Evolutionary conservation across 805 yeast genomes (phyloP), one percentile per base, ranked within the genome.

Genomic region (Suhomyces sp.): DNA sequence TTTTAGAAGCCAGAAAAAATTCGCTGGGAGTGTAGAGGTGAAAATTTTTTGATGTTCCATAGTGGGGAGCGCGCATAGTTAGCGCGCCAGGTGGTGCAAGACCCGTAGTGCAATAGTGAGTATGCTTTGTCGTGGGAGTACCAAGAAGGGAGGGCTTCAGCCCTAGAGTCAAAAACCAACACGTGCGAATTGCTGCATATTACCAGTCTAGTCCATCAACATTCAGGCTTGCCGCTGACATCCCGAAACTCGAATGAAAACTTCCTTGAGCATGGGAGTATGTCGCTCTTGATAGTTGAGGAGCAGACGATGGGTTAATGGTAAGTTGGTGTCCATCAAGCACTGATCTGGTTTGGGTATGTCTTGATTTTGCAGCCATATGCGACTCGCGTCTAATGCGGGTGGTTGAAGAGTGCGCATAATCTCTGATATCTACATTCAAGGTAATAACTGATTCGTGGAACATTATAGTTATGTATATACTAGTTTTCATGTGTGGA

Each of bases 1-100:
- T 46, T 46, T 46, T 33, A 21, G 31, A 25, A 22, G 19, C 44
- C 9, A 13, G 17, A 33, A 46, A 46, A 46, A 46, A 20, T 46
- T 22, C 22, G 25, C 48, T 13, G 41, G 48, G 41, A 47, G 46
- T 40, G 45, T 47, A 46, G 47, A 43, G 48, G 50, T 47, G 50
- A 47, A 47, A 47, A 47, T 47, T 47, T 47, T 47, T 47, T 47
- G 50, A 47, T 47, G 20, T 37, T 25, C 12, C 9, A 39, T 35
- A 33, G 43, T 20, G 15, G 24, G 25, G 48, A 20, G 43, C 35
- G 43, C 41, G 43, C 41, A 19, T 20, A 31, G 48, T 31, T 20
- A 20, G 48, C 48, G 48, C 48, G 48, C 48, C 31, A 22, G 44
- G 25, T 41, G 29, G 25, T 20, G 4, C 17, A 41, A 24, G 43